Evolutionary conservation across 257 asterid genomes (phyloP).

Genomic region (Jacaranda copaia): DNA sequence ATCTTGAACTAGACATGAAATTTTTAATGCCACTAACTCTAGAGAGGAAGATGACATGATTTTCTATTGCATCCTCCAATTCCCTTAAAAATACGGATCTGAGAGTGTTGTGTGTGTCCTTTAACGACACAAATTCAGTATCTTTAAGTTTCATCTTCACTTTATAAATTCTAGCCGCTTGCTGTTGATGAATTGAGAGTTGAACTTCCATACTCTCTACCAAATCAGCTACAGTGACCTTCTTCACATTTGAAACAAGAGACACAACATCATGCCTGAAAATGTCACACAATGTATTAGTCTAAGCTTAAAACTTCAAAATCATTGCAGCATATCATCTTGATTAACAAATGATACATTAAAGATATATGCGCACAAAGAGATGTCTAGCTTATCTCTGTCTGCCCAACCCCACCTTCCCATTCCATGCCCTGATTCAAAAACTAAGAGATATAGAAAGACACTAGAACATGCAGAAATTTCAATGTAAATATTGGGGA

Average conservation of each 20-base stretch:
- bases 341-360: neutral
- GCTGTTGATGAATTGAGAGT: conserved; percentile 42
- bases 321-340: neutral
- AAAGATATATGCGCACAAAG: neutral
- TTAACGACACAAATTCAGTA: conserved; percentile 65
- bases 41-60: conserved; percentile 60
- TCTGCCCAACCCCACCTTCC: neutral
- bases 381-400: neutral
- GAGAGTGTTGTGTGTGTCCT: conserved; percentile 65
- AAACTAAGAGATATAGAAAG: neutral
- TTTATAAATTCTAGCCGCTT: conserved; percentile 60
- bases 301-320: neutral
- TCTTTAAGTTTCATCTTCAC: conserved; percentile 67
- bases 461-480: neutral
- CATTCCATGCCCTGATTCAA: neutral
- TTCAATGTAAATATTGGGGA: neutral
- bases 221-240: conserved; percentile 81
- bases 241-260: conserved; percentile 71
- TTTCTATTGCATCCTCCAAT: conserved; percentile 84
- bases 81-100: conserved; percentile 52
- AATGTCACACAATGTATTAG: conserved; percentile 33
- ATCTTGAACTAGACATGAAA: conserved; percentile 40
- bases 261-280: conserved; percentile 76
- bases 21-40: conserved; percentile 65
- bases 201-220: conserved; percentile 82